Percentiles rank a stretch among this genome's conserved stretches.
Conservation (phyloP, 495 filamentous ascomycete species). For the Neurospora sp. region DNA sequence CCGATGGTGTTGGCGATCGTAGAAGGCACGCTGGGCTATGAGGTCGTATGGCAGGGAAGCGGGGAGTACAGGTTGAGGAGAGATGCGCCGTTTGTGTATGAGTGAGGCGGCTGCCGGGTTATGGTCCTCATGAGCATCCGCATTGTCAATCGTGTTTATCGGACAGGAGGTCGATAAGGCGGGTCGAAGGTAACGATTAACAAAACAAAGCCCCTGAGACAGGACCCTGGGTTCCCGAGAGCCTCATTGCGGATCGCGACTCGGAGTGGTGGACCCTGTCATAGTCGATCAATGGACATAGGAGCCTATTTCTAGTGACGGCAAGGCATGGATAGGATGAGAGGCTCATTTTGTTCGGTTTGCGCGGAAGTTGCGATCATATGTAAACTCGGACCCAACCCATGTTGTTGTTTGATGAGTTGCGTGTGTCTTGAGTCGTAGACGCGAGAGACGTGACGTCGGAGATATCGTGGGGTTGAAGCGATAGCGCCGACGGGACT, state of each 20-base stretch:
- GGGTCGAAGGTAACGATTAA: not conserved
- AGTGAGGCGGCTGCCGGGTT: not conserved
- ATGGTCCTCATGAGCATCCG: not conserved
- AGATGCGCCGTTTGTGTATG: not conserved
- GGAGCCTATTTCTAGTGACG: not conserved
- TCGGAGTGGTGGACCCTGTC: not conserved
- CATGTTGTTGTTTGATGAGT: not conserved
- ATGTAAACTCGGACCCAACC: not conserved
- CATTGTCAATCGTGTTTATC: not conserved
- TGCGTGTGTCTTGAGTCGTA: not conserved
- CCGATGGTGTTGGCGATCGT: conserved; percentile 28
- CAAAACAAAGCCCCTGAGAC: not conserved
- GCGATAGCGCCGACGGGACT: not conserved
- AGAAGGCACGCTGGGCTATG: conserved; percentile 30
- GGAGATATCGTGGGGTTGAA: not conserved
- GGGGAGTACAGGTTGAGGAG: not conserved
- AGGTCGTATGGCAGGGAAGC: conserved; percentile 13
- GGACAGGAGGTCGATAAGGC: not conserved
- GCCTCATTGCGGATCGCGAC: not conserved
- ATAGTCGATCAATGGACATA: not conserved
- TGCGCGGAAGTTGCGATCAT: not conserved
- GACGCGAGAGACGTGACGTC: not conserved
- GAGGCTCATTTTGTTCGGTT: not conserved
- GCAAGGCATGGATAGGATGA: not conserved
- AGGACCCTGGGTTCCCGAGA: not conserved